A percentile compares a stretch with the other conserved stretches of the same genome.
Conservation (phyloP, 139 green algal species). For the Chlamydomonas eustigma region DNA sequence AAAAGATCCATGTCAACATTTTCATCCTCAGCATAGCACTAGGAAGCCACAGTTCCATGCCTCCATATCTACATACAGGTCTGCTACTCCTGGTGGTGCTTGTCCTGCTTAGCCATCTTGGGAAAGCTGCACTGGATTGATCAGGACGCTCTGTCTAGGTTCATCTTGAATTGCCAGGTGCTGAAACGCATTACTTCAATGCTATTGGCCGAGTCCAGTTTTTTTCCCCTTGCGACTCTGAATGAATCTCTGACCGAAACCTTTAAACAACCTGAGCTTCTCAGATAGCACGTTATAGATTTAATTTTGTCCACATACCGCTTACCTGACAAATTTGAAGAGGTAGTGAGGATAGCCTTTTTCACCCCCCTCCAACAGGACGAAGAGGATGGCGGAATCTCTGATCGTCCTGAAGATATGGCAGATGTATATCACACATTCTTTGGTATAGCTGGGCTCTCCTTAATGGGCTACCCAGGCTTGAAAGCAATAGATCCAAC, state of each 20-base stretch:
- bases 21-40: no score
- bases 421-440: constrained; percentile 98
- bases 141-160: constrained; percentile 59
- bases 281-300: no score
- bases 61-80: no score
- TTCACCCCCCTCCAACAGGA: constrained; percentile 58
- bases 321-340: no score
- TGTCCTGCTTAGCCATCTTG: constrained; percentile 88
- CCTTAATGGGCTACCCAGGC: constrained; percentile 73
- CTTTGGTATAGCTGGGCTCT: constrained; percentile 92
- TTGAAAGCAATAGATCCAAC: constrained; percentile 79
- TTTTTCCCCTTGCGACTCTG: no score
- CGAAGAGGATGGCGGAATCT: constrained; percentile 90
- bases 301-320: no score
- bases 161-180: constrained; percentile 88
- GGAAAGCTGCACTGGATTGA: constrained; percentile 93
- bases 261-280: no score
- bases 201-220: no score
- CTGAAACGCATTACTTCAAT: neutral
- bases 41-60: no score
- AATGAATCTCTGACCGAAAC: no score
- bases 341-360: no score
- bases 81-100: constrained; percentile 98
- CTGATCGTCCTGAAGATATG: constrained; percentile 92
- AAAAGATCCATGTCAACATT: no score